phyloP scores from a whole-genome alignment of 1,284 basidiomycete genomes.

The Phlebopus sp. region DNA sequence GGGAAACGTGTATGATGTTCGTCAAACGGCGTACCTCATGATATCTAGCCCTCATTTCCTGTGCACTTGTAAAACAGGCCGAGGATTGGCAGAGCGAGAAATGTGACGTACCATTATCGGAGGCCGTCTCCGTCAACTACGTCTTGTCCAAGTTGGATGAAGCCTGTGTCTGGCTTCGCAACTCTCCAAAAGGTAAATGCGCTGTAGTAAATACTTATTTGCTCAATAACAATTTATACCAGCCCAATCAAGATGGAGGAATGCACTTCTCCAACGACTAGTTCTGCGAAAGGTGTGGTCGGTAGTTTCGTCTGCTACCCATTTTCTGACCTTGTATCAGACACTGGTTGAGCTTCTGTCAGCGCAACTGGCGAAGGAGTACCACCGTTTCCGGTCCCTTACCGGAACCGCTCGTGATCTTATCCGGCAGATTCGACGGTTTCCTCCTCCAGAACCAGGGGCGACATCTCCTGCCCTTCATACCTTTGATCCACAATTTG shows the following conservation, averaged over 20 bases:
- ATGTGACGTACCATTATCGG: conserved; percentile 76
- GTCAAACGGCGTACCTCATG: conserved; percentile 31
- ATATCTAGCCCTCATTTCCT: conserved; percentile 11
- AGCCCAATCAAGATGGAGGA: conserved; percentile 44
- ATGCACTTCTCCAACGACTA: conserved; percentile 52
- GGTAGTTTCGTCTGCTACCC: background rate
- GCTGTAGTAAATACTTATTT: background rate
- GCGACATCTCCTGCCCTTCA: conserved; percentile 48
- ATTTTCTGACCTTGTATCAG: conserved; percentile 14
- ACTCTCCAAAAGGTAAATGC: conserved; percentile 39
- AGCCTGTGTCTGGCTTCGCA: conserved; percentile 51
- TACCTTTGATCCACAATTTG: conserved; percentile 70
- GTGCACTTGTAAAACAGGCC: conserved; percentile 43
- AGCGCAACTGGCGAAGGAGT: conserved; percentile 27
- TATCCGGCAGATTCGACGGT: conserved; percentile 18
- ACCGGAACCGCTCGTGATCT: conserved; percentile 21
- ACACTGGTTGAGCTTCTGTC: conserved; percentile 49
- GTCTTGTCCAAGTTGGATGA: conserved; percentile 62
- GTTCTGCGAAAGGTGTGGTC: conserved; percentile 53
- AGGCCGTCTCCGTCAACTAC: conserved; percentile 60
- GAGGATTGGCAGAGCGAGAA: conserved; percentile 91
- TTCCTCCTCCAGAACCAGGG: conserved; percentile 33
- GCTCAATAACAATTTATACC: conserved; percentile 8
- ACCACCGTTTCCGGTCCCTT: conserved; percentile 16
- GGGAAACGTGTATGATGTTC: conserved; percentile 73